Evolutionary conservation across 1,139 yeast species (phyloP), one percentile per base, ranked within the genome.

Genomic region (Pichia sp.): DNA sequence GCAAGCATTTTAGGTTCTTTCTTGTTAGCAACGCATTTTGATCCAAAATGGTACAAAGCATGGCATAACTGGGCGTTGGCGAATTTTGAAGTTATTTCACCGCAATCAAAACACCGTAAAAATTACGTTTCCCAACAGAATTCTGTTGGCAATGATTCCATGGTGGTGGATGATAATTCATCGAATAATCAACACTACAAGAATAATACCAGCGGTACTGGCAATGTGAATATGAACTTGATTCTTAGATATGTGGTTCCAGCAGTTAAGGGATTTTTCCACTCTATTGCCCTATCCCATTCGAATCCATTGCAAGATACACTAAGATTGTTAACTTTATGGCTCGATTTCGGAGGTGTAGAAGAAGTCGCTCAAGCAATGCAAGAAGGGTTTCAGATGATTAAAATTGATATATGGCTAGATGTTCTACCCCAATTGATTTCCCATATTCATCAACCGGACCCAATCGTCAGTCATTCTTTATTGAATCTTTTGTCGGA

Each of bases 21-120:
- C 61, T 69, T 90, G 48, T 71, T 92, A 53, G 97, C 98, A 0
- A 92, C 98, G 0, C 96, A 90, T 61, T 92, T 92, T 62, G 97
- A 92, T 60, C 73, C 77, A 41, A 76, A 77, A 38, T 94, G 98
- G 97, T 94, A 94, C 60, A 92, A 94, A 58, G 98, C 98, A 27
- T 94, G 98, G 98, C 99, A 94, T 60, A 90, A 88, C 59, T 94
- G 99, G 99, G 98, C 98, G 0, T 69, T 94, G 57, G 97, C 98
- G 0, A 94, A 94, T 62, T 94, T 88, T 61, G 97, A 90, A 59
- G 97, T 90, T 1, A 85, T 92, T 31, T 84, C 96, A 0, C 71
- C 83, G 47, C 68, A 49, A 57, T 61, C 55, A 0, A 58, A 54
- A 28, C 55, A 55, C 41, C 29, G 54, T 11, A 39, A 50, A 31